Percentiles rank a stretch among this genome's conserved stretches.
These are phyloP conservation scores for Colletotrichum sp. DNA, from an alignment of 2,329 filamentous ascomycete genomes.

Conservation along the genomic window DNA sequence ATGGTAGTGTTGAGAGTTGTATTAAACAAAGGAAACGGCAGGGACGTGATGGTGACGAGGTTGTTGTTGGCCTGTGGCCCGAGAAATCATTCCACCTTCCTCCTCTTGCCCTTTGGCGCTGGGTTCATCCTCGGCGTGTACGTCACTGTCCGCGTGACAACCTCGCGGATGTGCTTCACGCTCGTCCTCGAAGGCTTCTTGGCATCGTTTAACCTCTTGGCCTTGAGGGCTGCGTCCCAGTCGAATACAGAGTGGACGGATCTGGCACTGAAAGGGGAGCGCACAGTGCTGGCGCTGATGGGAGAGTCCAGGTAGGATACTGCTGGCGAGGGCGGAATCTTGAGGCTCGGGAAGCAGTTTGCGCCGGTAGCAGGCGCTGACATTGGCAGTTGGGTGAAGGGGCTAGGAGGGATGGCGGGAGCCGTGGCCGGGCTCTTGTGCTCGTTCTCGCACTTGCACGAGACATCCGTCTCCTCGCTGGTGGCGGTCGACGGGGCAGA, in stretches of 20 bases:
- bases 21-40: slow-evolving; percentile 10
- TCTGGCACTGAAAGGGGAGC: slow-evolving; percentile 77
- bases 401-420: slow-evolving; percentile 49
- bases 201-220: slow-evolving; percentile 65
- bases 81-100: slow-evolving; percentile 62
- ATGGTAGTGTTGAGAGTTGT: not conserved
- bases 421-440: slow-evolving; percentile 49
- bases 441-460: slow-evolving; percentile 59
- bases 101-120: slow-evolving; percentile 90
- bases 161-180: slow-evolving; percentile 79
- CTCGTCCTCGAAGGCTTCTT: slow-evolving; percentile 64
- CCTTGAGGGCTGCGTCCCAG: slow-evolving; percentile 76
- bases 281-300: slow-evolving; percentile 67
- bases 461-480: slow-evolving; percentile 60
- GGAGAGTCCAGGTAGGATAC: slow-evolving; percentile 74
- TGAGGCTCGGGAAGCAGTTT: slow-evolving; percentile 69
- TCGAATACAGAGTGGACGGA: slow-evolving; percentile 75
- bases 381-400: slow-evolving; percentile 62
- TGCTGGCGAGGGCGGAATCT: slow-evolving; percentile 78
- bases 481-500: slow-evolving; percentile 46
- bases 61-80: not conserved
- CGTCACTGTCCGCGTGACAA: slow-evolving; percentile 92
- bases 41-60: not conserved
- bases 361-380: slow-evolving; percentile 65
- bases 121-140: slow-evolving; percentile 88